phyloP scores from a whole-genome alignment of 441 rosid species.

The Pelargonium myrrhifolium region DNA sequence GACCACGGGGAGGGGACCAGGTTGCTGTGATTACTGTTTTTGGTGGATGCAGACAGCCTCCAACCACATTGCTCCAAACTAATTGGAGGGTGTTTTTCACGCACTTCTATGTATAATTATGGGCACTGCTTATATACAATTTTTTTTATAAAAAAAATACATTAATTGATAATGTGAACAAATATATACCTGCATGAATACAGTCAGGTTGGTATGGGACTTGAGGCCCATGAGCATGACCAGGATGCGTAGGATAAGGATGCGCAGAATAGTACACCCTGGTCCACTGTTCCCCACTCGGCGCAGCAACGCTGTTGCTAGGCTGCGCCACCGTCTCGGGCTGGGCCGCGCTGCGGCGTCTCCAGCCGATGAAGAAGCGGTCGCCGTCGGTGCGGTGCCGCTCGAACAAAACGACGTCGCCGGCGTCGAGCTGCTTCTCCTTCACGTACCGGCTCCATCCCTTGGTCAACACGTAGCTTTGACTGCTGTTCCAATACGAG shows the following conservation, averaged over 20 bases:
- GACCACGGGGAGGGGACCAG: too few species aligned
- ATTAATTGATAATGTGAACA: slow-evolving; percentile 8
- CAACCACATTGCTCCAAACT: slow-evolving; percentile 31
- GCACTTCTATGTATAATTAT: slow-evolving; percentile 21
- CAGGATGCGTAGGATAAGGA: slow-evolving; percentile 35
- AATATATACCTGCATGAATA: slow-evolving; percentile 55
- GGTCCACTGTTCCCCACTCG: slow-evolving; percentile 10
- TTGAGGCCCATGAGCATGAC: slow-evolving; percentile 30
- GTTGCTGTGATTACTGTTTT: neutral
- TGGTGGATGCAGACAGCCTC: neutral
- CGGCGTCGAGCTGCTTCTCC: neutral
- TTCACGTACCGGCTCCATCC: slow-evolving; percentile 27
- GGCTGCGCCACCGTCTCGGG: slow-evolving; percentile 11
- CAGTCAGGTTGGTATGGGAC: slow-evolving; percentile 42
- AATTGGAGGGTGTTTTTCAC: slow-evolving; percentile 35
- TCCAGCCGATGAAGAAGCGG: slow-evolving; percentile 86
- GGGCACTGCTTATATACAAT: too few species aligned
- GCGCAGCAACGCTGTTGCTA: slow-evolving; percentile 10
- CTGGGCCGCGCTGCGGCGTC: slow-evolving; percentile 45
- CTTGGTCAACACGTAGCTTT: slow-evolving; percentile 85
- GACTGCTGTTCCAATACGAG: slow-evolving; percentile 98
- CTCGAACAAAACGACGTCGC: neutral
- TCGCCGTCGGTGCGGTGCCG: too few species aligned
- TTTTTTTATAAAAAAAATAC: too few species aligned
- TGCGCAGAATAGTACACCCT: slow-evolving; percentile 21